Base-by-base conservation (phyloP, 2,329 filamentous ascomycete species). In the Fragosphaeria purpurea region DNA sequence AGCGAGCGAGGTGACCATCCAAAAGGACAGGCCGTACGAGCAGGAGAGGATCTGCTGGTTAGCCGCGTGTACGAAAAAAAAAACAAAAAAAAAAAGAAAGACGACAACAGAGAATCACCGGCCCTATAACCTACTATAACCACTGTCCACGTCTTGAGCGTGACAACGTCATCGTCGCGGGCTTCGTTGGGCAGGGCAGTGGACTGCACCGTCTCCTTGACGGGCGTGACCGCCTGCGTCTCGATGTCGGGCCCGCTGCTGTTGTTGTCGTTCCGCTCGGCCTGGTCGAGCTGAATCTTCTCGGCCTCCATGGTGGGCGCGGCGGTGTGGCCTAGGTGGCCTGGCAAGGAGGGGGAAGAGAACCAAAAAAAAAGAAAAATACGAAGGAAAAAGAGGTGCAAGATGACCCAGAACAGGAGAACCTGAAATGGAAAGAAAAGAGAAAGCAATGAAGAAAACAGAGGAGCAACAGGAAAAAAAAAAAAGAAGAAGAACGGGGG, bases 121-220 rank as follows among this genome's bases (percentile, higher is more conserved):
- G 22, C 3, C 22, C 22, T 22, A 22, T 22, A 4, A 48, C 48
- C 3, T 40, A 50, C 49, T 7, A 42, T 22, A 8, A 50, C 43
- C 12, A 50, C 49, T 47, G 47, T 50, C 49, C 49, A 50, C 34
- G 49, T 50, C 40, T 50, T 50, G 6, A 50, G 38, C 9, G 49
- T 50, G 31, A 50, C 44, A 11, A 50, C 33, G 38, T 50, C 49
- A 8, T 50, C 49, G 40, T 50, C 49, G 5, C 44, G 30, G 32
- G 49, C 49, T 31, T 50, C 49, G 41, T 50, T 50, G 32, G 49
- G 49, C 2, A 50, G 34, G n/a, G 22, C 38, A 4, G 11, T 38
- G 4, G 11, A 31, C 38, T 41, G 22, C 10, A 13, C 13, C 6
- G 41, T 31, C 22, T 22, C 22, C 22, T 22, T 22, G 47, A 44